Base-by-base conservation (phyloP, 2,329 filamentous ascomycete genomes). In the Aspergillus clavatus region DNA sequence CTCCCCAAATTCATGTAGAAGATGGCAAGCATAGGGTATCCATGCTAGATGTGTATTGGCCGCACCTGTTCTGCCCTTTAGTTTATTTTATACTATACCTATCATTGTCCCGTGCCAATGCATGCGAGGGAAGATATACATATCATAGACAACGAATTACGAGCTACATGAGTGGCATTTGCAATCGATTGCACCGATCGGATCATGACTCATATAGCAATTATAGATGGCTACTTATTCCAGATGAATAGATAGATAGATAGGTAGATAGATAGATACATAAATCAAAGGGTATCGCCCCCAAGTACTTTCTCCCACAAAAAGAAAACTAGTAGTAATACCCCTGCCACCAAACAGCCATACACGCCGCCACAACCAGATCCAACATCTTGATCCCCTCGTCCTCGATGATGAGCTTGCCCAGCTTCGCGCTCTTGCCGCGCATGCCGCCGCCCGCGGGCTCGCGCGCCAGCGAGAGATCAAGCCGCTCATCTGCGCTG, bases 371-470 rank as follows among this genome's bases (percentile, higher is more conserved):
- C 16, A 98, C 88, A 0, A 95, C 75, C 47, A 98, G 67, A 73
- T 98, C 93, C 58, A 97, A 69, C 91, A 98, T 97, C 73, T 95
- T 95, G 53, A 95, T 71, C 0, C 93, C 93, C 59, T 95, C 90
- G 45, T 91, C 83, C 56, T 89, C 81, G 28, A 98, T 78, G 41
- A 97, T 89, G 41, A 98, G 72, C 69, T 97, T 98, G 0, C 91
- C 93, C 57, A 98, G 72, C 72, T 98, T 98, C 3, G 89, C 90
- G 59, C 87, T 81, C 65, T 87, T 89, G 0, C 91, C 91, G 36
- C 84, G 79, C 60, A 87, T 85, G 0, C 91, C 91, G 18, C 91
- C 91, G 1, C 91, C 91, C 0, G 90, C 90, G 45, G 79, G 81
- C 66, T 97, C 91, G 52, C 81, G 80, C 1, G 89, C 91, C 0